phyloP scores from a whole-genome alignment of 2,329 filamentous ascomycete species.

The Arthroderma uncinatum region DNA sequence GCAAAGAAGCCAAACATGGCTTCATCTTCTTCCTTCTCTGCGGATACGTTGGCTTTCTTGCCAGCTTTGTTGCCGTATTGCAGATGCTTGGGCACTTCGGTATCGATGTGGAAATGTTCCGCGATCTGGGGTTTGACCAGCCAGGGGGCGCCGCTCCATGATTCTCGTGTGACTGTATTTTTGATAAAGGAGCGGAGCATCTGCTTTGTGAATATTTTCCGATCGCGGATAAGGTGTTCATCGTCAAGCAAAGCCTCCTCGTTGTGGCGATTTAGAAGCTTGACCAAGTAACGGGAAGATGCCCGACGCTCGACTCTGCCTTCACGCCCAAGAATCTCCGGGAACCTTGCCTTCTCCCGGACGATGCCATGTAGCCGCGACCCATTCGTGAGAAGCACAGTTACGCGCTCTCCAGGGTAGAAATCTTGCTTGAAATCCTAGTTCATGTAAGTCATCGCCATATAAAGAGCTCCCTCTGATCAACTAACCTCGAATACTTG shows the following conservation, averaged over 20 bases:
- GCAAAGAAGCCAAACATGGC: constrained; percentile 43
- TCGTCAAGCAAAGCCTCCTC: constrained; percentile 72
- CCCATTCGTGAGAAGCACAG: constrained; percentile 57
- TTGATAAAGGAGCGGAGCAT: constrained; percentile 91
- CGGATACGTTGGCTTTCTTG: constrained; percentile 60
- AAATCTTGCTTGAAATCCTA: constrained; percentile 76
- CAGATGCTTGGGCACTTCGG: constrained; percentile 71
- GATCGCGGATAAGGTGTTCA: constrained; percentile 71
- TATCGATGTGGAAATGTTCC: constrained; percentile 71
- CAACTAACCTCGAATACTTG: constrained; percentile 35
- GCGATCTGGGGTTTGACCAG: constrained; percentile 81
- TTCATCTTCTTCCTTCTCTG: constrained; percentile 46
- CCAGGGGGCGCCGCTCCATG: constrained; percentile 96
- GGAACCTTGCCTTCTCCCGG: constrained; percentile 72
- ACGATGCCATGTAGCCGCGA: constrained; percentile 64
- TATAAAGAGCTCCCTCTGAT: constrained; percentile 9
- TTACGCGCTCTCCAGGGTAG: constrained; percentile 77
- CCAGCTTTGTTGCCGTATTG: constrained; percentile 72
- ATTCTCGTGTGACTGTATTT: constrained; percentile 80
- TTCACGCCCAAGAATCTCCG: constrained; percentile 48
- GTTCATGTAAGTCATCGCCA: constrained; percentile 14
- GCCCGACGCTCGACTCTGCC: constrained; percentile 56
- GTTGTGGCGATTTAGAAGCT: constrained; percentile 54
- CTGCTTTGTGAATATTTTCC: constrained; percentile 87
- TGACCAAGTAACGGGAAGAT: constrained; percentile 70